These are phyloP conservation scores for Aechmea fasciata DNA, from an alignment of 176 grass and related monocot genomes.

Conservation along the genomic window DNA sequence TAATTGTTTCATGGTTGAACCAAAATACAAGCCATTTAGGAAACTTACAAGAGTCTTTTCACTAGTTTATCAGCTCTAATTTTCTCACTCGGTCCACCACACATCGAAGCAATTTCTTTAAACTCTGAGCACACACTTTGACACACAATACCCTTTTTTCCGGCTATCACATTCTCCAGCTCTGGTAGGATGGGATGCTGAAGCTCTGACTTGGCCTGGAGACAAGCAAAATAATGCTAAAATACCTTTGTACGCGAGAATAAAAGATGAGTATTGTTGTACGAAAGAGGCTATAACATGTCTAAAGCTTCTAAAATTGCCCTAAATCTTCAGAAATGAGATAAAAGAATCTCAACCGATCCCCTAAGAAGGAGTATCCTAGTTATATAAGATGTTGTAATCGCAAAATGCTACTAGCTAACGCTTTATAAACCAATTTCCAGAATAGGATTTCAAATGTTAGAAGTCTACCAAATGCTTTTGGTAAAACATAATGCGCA, in stretches of 20 bases:
- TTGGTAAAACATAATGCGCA: no score
- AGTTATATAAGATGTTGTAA: no score
- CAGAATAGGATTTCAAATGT: no score
- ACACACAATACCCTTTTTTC: slow-evolving; percentile 68
- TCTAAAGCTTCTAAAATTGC: no score
- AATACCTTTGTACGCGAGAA: neutral
- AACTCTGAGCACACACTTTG: slow-evolving; percentile 50
- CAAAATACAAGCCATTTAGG: neutral
- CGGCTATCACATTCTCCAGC: slow-evolving; percentile 36
- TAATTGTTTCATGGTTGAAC: neutral
- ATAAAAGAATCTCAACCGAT: no score
- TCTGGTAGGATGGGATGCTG: slow-evolving; percentile 54
- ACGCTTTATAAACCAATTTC: no score
- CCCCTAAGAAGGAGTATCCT: no score
- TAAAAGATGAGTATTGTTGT: no score
- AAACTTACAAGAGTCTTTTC: slow-evolving; percentile 59
- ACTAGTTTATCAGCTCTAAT: slow-evolving; percentile 46
- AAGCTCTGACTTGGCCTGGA: slow-evolving; percentile 57
- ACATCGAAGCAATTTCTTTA: slow-evolving; percentile 69
- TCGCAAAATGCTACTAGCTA: no score
- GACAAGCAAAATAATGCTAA: slow-evolving; percentile 1
- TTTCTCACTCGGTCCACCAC: slow-evolving; percentile 61
- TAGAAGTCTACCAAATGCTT: no score
- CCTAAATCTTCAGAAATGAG: no score
- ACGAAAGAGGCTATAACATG: no score